These are phyloP conservation scores for Halophytophthora batemanensis DNA, from an alignment of 352 stramenopile genomes.

Conservation along the genomic window DNA sequence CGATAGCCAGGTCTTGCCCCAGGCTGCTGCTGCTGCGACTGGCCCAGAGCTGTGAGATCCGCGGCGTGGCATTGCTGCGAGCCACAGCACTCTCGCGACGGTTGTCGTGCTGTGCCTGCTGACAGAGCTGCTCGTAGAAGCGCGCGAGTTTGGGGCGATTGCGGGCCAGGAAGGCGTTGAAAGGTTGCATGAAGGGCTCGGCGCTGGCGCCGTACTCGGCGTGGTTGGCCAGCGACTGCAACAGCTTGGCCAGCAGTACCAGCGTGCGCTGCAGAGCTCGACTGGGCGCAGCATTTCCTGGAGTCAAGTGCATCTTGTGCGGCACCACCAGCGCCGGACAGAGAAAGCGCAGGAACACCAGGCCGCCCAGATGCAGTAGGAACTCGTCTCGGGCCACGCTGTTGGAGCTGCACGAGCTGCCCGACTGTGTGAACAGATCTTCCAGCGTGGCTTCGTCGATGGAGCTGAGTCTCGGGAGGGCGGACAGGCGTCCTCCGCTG, in stretches of 20 bases:
- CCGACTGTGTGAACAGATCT: constrained; percentile 28
- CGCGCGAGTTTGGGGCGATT: constrained; percentile 56
- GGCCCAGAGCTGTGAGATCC: constrained; percentile 63
- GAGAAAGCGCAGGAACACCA: constrained; percentile 78
- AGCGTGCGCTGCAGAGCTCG: constrained; percentile 62
- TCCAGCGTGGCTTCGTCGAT: constrained; percentile 47
- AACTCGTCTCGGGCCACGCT: constrained; percentile 62
- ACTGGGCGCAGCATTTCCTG: constrained; percentile 29
- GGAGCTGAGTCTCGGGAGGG: constrained; percentile 45
- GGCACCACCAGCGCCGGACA: constrained; percentile 74
- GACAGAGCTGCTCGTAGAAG: constrained; percentile 79
- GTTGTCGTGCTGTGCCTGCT: constrained; percentile 58
- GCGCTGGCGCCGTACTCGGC: constrained; percentile 56
- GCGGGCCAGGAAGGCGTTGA: constrained; percentile 62
- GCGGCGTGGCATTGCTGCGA: constrained; percentile 51
- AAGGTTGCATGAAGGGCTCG: constrained; percentile 78
- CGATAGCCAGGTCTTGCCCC: constrained; percentile 29
- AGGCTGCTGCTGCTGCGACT: constrained; percentile 33
- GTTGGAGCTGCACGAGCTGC: constrained; percentile 14
- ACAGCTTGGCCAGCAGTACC: constrained; percentile 75
- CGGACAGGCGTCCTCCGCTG: constrained; percentile 27
- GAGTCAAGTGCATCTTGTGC: constrained; percentile 68
- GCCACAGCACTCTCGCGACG: constrained; percentile 62
- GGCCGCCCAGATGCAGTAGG: constrained; percentile 67
- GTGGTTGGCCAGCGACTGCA: constrained; percentile 82